Base-by-base conservation (phyloP, 2,329 filamentous ascomycete genomes). In the Hirsutella minnesotensis region DNA sequence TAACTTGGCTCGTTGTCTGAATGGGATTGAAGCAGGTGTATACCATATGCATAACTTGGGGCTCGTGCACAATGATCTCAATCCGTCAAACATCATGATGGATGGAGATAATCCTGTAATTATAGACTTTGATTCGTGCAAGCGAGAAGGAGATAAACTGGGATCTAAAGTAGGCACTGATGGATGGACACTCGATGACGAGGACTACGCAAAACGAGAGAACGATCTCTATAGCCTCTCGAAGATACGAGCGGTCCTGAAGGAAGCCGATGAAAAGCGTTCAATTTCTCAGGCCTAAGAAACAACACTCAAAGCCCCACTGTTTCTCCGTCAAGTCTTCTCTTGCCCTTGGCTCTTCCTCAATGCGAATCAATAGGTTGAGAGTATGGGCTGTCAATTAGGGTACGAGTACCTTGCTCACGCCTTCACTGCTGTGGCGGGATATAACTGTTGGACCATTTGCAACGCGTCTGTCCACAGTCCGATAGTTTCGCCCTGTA, bases 41-140 rank as follows among this genome's bases (percentile, higher is more conserved):
- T 19, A 21, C n/a, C 29, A 41, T 41, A 34, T 41, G 12, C 29
- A 41, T 29, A 36, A 29, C 30, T 41, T 41, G 24, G 30, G 39
- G 39, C 21, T 34, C 15, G n/a, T 34, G n/a, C 39, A 41, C 12
- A 41, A 41, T 30, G 39, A 41, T 19, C 33, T 41, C 15, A 35
- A 41, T 19, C 39, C 39, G 20, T 35, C 39, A 34, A 41, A 41
- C 16, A 41, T 41, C 18, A 41, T 41, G 39, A 41, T 35, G 39
- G 29, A 41, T 35, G 39, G 39, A 24, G 16, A 41, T 35, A 34
- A 34, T 35, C 39, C 39, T 41, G 19, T 41, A 2, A 35, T 41
- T 13, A 41, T 41, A n/a, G 39, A 41, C 39, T 41, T 41, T 35
- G 39, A 41, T 36, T 41, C 29, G 22, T 41, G 39, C 33, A 41